Evolutionary conservation across 352 stramenopile genomes (phyloP), one percentile per base, ranked within the genome.

Genomic region (Lagenidium giganteum): DNA sequence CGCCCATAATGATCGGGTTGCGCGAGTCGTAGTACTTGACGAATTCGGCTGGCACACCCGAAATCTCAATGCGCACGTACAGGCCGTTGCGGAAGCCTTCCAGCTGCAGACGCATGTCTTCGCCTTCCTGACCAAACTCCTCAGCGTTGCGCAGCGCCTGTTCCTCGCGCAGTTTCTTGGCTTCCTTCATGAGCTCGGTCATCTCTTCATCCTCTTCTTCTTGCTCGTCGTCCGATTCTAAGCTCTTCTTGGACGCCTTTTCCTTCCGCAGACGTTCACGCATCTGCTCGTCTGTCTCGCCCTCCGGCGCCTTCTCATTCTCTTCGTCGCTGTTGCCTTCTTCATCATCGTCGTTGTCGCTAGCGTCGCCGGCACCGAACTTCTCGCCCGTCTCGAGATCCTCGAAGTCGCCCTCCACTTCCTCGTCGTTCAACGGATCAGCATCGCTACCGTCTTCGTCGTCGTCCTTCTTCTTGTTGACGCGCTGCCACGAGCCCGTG

Each of bases 11-110:
- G 39, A 87, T 87, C 11, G 77, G 77, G 42, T 81, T 81, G 25
- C 79, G 76, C 2, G 94, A 75, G 43, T 96, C 66, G 55, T 97
- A 98, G 55, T 88, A 89, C 14, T 76, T 69, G 8, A 98, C 57
- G 56, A 99, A 98, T 47, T 97, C 84, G 12, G 72, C 55, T 34
- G 95, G 88, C 2, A 99, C 74, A 17, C 71, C 76, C 20, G 96
- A 83, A 47, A 99, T 88, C 47, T 95, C 70, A 9, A 98, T 84
- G 26, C 95, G 89, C 31, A 97, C 95, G 61, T 99, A 99, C 3
- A 96, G 51, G 5, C 96, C 95, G 51, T 98, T 90, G 26, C 85
- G 83, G 59, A 96, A 97, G 17, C 95, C 95, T 64, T 98, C 89
- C 32, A 97, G 76, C 28, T 89, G 67, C 29, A 96, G 51, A 43